phyloP scores from a whole-genome alignment of 495 filamentous ascomycete genomes.

The Neurospora sp. region DNA sequence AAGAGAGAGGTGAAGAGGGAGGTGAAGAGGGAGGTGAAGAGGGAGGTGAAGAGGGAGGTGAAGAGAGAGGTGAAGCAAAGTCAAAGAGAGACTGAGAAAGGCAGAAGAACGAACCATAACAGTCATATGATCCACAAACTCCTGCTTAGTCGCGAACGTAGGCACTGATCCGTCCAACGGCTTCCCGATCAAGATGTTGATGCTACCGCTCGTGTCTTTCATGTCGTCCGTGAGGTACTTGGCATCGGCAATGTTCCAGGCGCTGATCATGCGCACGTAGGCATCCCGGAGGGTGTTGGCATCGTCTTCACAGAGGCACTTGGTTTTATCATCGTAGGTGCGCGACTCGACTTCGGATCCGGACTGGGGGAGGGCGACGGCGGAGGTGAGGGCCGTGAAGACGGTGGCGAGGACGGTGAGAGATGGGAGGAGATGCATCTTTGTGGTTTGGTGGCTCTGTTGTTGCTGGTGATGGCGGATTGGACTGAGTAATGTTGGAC shows the following conservation, averaged over 20 bases:
- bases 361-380: background rate
- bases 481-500: background rate
- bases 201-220: constrained; percentile 19
- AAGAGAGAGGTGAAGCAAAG: background rate
- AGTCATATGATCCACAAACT: constrained; percentile 14
- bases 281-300: constrained; percentile 10
- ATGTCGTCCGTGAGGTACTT: constrained; percentile 15
- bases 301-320: constrained; percentile 11
- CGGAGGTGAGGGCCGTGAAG: background rate
- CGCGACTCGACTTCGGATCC: background rate
- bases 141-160: constrained; percentile 19
- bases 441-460: background rate
- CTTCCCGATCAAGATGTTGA: constrained; percentile 19
- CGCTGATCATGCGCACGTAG: constrained; percentile 16
- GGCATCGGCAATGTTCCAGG: constrained; percentile 17
- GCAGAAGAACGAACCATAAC: background rate
- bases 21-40: background rate
- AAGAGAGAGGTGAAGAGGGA: background rate
- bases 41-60: background rate
- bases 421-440: constrained; percentile 9
- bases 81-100: background rate
- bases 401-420: background rate
- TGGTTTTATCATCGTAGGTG: background rate
- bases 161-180: constrained; percentile 8
- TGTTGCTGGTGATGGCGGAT: background rate